Conservation (phyloP, 768 basidiomycete species). For the Lentinula edodes region DNA sequence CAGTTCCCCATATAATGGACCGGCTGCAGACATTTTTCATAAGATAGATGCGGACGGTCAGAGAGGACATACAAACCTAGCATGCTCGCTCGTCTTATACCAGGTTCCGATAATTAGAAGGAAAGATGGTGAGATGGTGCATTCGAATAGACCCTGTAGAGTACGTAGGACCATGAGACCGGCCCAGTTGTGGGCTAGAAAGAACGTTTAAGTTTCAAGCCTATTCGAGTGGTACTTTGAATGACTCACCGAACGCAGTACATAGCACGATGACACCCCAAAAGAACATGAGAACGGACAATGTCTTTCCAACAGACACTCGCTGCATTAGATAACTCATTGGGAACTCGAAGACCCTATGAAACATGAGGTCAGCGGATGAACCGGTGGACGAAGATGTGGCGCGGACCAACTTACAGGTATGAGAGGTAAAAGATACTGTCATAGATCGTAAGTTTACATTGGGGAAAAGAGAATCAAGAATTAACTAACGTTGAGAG, state of each 20-base stretch:
- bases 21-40: background rate
- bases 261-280: slow-evolving; percentile 10
- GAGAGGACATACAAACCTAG: background rate
- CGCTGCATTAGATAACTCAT: slow-evolving; percentile 8
- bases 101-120: slow-evolving; percentile 6
- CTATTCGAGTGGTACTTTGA: background rate
- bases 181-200: slow-evolving; percentile 7
- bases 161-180: slow-evolving; percentile 7
- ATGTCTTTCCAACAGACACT: slow-evolving; percentile 7
- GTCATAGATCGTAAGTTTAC: background rate
- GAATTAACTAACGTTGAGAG: slow-evolving; percentile 2
- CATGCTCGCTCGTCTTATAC: slow-evolving; percentile 8
- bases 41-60: background rate
- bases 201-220: background rate
- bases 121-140: slow-evolving; percentile 7
- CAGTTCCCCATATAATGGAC: slow-evolving; percentile 10
- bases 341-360: slow-evolving; percentile 7
- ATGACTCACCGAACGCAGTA: slow-evolving; percentile 7
- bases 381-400: background rate
- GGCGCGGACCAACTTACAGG: slow-evolving; percentile 2
- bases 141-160: slow-evolving; percentile 8
- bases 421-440: slow-evolving; percentile 9
- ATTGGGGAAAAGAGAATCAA: background rate
- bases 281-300: slow-evolving; percentile 8
- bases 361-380: background rate